Evolutionary conservation across 1,284 basidiomycete genomes (phyloP), one percentile per base, ranked within the genome.

Genomic region (Cutaneotrichosporon dermatis): DNA sequence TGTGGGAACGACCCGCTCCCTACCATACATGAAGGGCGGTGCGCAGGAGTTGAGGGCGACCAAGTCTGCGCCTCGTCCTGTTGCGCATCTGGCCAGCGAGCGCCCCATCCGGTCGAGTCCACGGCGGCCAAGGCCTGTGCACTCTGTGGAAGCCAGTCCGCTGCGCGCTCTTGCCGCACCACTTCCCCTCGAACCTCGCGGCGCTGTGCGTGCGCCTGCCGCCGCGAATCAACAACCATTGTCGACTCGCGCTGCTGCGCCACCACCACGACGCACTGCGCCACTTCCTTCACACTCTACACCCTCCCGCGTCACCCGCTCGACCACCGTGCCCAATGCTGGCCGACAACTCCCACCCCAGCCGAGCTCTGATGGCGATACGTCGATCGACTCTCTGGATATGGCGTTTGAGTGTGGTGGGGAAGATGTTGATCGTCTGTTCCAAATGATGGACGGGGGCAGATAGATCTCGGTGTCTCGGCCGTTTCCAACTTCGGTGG

Each of bases 301-400:
- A 15, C 25, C 16, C 11, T 4, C 34, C 7, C 51, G n/a, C 44
- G 50, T 36, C 9, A 33, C 37, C 35, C 40, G 42, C 34, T 15
- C 34, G n/a, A 40, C 42, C 25, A 49, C 41, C 42, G 41, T 7
- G 15, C 50, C n/a, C 4, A 40, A 5, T 33, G 16, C 37, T 16
- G 12, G 15, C 16, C 15, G 15, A 12, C 44, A 43, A 8, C 42
- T 46, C 10, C 55, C 49, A 12, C 8, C 51, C 3, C 57, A 43
- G 33, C 59, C 62, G 2, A 58, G 57, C 39, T 64, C 62, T 3
- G 62, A 64, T 25, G 70, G 69, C 7, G 67, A 72, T 61, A 64
- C 57, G 13, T 67, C 65, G 37, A 68, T 70, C 54, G 70, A 72
- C 61, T 70, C 69, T 25, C 62, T 72, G 41, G 70, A 72, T 59